Conservation (phyloP, 306 rosid genomes). For the Pyrus bretschneideri region DNA sequence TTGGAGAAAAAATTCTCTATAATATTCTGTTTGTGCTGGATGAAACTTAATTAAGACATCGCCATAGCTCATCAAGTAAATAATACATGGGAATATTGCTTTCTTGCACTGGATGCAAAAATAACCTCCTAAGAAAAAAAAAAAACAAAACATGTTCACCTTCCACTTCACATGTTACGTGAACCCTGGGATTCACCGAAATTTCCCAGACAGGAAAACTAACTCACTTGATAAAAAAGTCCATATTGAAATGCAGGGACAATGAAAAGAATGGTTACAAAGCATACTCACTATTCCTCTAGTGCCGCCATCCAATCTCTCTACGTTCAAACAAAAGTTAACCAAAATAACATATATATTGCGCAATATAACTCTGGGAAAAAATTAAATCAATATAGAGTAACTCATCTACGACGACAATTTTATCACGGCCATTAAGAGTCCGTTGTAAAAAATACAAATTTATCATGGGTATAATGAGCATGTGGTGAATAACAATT, state of each 20-base stretch:
- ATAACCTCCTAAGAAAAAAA: constrained; percentile 15
- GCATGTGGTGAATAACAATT: no score
- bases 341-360: no score
- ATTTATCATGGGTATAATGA: no score
- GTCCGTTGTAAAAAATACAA: no score
- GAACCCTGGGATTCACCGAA: constrained; percentile 69
- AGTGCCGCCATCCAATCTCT: constrained; percentile 65
- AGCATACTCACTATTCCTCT: constrained; percentile 74
- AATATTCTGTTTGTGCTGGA: background rate
- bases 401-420: no score
- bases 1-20: background rate
- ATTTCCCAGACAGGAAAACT: constrained; percentile 55
- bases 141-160: constrained; percentile 31
- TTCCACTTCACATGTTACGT: constrained; percentile 91
- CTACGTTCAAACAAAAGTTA: constrained; percentile 17
- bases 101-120: background rate
- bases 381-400: no score
- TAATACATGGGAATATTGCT: background rate
- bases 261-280: constrained; percentile 85
- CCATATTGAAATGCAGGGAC: constrained; percentile 90
- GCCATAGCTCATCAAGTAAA: background rate
- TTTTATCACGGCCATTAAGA: no score
- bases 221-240: constrained; percentile 68
- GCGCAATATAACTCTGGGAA: no score
- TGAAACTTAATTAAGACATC: background rate